These are phyloP conservation scores for Zygotorulaspora sp. DNA, from an alignment of 805 yeast species.

Conservation along the genomic window DNA sequence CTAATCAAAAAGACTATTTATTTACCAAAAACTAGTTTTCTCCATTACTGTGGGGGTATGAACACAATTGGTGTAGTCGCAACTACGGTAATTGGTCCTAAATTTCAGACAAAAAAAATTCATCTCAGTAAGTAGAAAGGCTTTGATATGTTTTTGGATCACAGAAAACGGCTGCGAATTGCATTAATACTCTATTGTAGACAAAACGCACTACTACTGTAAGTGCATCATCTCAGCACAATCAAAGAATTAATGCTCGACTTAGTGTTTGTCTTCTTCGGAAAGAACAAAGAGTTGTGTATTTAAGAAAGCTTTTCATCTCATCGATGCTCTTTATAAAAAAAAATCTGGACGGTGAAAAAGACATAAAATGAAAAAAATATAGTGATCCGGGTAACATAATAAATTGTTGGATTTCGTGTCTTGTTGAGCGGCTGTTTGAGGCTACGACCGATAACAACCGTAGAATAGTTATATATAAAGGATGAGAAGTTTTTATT, in stretches of 20 bases:
- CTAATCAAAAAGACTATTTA: slow-evolving; percentile 8
- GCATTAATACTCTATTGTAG: neutral
- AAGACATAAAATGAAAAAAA: no score
- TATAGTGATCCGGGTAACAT: neutral
- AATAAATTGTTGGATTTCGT: slow-evolving; percentile 1
- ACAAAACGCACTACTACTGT: neutral
- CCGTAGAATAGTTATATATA: neutral
- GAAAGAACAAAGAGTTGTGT: neutral
- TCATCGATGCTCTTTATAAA: no score
- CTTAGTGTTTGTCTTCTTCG: neutral
- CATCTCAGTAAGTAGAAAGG: slow-evolving; percentile 26
- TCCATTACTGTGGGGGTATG: slow-evolving; percentile 26
- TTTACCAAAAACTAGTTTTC: slow-evolving; percentile 38
- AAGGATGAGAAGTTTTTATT: neutral
- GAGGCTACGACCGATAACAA: slow-evolving; percentile 1
- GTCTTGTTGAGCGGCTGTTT: slow-evolving; percentile 3
- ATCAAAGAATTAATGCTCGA: neutral
- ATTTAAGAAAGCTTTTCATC: no score
- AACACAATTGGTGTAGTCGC: slow-evolving; percentile 33
- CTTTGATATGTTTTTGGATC: slow-evolving; percentile 28
- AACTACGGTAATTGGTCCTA: slow-evolving; percentile 32
- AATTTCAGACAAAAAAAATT: slow-evolving; percentile 8
- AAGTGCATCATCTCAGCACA: neutral
- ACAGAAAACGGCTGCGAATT: neutral
- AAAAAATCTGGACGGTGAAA: no score